These are phyloP conservation scores for Fonsecaea pedrosoi DNA, from an alignment of 2,329 filamentous ascomycete genomes.

Conservation along the genomic window DNA sequence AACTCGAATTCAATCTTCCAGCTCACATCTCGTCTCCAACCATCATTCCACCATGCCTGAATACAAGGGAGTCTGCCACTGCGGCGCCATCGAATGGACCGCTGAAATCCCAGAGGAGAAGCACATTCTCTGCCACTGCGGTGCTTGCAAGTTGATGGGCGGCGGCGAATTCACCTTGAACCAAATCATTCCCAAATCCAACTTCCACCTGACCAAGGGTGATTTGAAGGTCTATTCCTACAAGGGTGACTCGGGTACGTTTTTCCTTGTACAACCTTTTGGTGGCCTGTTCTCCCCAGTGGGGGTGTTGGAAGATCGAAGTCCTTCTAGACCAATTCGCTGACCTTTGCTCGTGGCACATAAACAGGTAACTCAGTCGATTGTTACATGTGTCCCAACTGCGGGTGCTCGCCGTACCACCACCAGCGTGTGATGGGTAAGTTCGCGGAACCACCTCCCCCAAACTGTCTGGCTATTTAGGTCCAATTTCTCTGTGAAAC, in stretches of 20 bases:
- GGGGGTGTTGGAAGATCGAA: background rate
- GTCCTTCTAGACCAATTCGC: background rate
- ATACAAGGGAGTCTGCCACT: slow-evolving; percentile 62
- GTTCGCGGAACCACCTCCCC: background rate
- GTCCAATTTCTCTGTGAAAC: no score
- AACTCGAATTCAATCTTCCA: no score
- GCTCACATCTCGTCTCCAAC: background rate
- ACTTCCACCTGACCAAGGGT: slow-evolving; percentile 61
- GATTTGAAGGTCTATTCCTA: slow-evolving; percentile 61
- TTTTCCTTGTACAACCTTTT: background rate
- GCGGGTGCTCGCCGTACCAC: slow-evolving; percentile 63
- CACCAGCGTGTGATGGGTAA: slow-evolving; percentile 59
- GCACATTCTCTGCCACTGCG: slow-evolving; percentile 60
- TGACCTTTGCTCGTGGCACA: background rate
- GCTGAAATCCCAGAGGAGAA: slow-evolving; percentile 56
- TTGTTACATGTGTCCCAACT: slow-evolving; percentile 66
- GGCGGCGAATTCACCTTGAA: slow-evolving; percentile 62
- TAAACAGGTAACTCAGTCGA: slow-evolving; percentile 59
- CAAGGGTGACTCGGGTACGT: slow-evolving; percentile 60
- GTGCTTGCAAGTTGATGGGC: slow-evolving; percentile 62
- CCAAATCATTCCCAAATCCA: slow-evolving; percentile 59
- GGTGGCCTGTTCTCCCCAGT: background rate
- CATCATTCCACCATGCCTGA: slow-evolving; percentile 25
- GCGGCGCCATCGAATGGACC: slow-evolving; percentile 61
- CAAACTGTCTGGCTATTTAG: background rate